Evolutionary conservation across 2,329 filamentous ascomycete genomes (phyloP).

Genomic region (Sporothrix phasma): DNA sequence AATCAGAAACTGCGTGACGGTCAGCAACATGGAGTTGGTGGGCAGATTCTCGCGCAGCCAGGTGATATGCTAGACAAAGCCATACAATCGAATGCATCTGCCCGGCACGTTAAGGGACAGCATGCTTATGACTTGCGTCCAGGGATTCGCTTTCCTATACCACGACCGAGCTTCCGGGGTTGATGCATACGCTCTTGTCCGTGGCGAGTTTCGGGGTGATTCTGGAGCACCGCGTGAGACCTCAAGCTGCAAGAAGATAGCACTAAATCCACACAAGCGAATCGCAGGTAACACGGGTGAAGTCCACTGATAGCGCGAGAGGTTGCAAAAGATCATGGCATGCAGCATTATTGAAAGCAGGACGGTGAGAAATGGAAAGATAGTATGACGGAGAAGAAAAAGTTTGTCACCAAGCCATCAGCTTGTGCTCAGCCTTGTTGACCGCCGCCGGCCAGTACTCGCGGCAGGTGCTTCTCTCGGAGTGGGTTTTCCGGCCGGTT

Average conservation of each 20-base stretch:
- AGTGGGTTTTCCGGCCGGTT: neutral
- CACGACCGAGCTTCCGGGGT: neutral
- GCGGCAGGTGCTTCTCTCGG: neutral
- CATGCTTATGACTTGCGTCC: too few relatives aligned
- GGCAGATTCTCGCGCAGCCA: constrained; percentile 13
- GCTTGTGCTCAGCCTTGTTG: constrained; percentile 1
- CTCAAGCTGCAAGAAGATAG: too few relatives aligned
- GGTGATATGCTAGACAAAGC: constrained; percentile 14
- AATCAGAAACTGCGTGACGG: constrained; percentile 5
- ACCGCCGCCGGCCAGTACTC: constrained; percentile 12
- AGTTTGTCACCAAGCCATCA: neutral
- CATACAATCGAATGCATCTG: neutral
- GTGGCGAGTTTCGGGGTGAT: neutral
- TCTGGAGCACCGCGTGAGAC: neutral
- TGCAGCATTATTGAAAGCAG: too few relatives aligned
- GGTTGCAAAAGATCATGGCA: too few relatives aligned
- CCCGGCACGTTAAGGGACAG: neutral
- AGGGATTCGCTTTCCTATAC: neutral
- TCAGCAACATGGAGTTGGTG: neutral
- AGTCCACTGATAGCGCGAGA: too few relatives aligned
- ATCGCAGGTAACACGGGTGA: too few relatives aligned
- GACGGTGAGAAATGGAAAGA: neutral
- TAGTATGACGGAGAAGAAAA: neutral
- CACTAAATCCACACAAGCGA: neutral
- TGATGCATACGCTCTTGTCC: too few relatives aligned